Base-by-base conservation (phyloP, 2,329 filamentous ascomycete species). In the Lasiodiplodia sp. region DNA sequence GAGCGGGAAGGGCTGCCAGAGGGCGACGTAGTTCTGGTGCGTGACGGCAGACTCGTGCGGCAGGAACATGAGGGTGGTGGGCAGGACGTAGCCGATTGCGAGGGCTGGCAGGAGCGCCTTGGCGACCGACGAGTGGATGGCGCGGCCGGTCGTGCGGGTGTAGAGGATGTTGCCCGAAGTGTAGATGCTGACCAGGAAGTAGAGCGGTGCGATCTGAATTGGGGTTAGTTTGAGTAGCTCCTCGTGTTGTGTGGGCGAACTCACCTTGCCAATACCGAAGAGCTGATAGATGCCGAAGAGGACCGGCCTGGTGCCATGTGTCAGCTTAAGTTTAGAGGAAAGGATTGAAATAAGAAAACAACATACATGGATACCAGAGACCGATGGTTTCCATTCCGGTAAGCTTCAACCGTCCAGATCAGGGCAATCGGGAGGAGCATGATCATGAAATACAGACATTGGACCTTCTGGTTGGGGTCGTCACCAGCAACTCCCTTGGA, bases 61-160 rank as follows among this genome's bases (percentile, higher is more conserved):
- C 37, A 75, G 66, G 57, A 75, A 75, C 56, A 76, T 69, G 62
- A 74, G 63, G n/a, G 69, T 31, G 2, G 72, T 75, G 1, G 75
- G 75, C 10, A 75, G 53, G 4, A 73, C 64, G 56, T 71, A 75
- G 34, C 75, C 74, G 12, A 75, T 23, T 6, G 74, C 10, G 31
- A 76, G n/a, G 10, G 74, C 70, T 8, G 74, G 73, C 2, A 73
- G 57, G 11, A 77, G 67, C 3, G 72, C 71, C 58, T 70, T 71
- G 10, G 74, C 75, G 21, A 71, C 71, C 10, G 68, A 60, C 1
- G 71, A 55, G 10, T 72, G 60, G 11, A 75, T 52, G 4, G 63
- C 64, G n/a, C 71, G 68, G 37, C 65, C 57, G 18, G 65, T 40
- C 3, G 71, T 57, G 1, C 67, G 53, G 40, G 71, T 72, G 60